Base-by-base conservation (phyloP, 2,329 filamentous ascomycete genomes). In the Basipetospora chlamydospora region DNA sequence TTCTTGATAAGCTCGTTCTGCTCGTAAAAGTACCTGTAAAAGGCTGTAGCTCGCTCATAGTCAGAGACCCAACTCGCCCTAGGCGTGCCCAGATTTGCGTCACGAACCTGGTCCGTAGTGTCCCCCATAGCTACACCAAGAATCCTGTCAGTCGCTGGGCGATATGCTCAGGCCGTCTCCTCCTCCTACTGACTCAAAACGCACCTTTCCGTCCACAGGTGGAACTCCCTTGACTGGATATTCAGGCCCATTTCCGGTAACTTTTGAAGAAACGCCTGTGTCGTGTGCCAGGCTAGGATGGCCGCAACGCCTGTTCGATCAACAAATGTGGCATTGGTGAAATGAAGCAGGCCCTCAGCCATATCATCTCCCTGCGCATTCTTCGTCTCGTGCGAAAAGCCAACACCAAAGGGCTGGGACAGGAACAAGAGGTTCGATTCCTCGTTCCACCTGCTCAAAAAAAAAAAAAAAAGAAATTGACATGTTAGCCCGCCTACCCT, bases 1-100 rank as follows among this genome's bases (percentile, higher is more conserved):
- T 74, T 68, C 37, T 64, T 64, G 39, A 81, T 56, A 16, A 61
- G 44, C 2, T 80, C 69, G 61, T 81, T 82, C 46, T 70, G 35
- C 15, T 38, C 28, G 12, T 31, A 18, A 20, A 38, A 33, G 28
- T 38, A 32, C 18, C 28, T 16, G n/a, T 20, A 25, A 16, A 36
- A 36, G 12, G 25, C 34, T 36, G 17, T 36, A 17, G 6, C 28
- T n/a, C n/a, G 2, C 1, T 22, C 30, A 15, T 22, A 23, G 18
- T 33, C 16, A 21, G 16, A n/a, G n/a, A n/a, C n/a, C n/a, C n/a
- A n/a, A n/a, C n/a, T n/a, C n/a, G n/a, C n/a, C n/a, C n/a, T n/a
- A n/a, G n/a, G n/a, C n/a, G n/a, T n/a, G n/a, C n/a, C 16, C 11
- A 33, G n/a, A n/a, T n/a, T n/a, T 7, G 12, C 10, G 11, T 9